phyloP scores from a whole-genome alignment of 169 alveolate genomes.

The Amoebophrya sp. region DNA sequence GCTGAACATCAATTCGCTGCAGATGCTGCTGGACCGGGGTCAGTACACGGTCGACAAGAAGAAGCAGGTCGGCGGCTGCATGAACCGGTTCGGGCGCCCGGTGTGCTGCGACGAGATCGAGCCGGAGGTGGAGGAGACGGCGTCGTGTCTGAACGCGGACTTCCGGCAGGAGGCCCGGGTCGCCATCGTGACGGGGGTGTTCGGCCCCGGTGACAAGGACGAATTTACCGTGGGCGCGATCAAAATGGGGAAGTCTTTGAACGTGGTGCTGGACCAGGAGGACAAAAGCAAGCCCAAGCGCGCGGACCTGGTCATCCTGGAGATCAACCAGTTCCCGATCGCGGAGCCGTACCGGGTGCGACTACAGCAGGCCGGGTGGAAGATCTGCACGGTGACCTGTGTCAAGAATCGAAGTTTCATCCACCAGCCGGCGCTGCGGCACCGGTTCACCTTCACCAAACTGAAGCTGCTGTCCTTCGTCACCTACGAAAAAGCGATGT shows the following conservation, averaged over 20 bases:
- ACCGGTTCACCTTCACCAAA: neutral
- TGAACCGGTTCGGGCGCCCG: neutral
- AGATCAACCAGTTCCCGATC: neutral
- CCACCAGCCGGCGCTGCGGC: slow-evolving; percentile 23
- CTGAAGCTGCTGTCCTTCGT: slow-evolving; percentile 2
- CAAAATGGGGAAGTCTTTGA: neutral
- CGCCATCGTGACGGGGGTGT: neutral
- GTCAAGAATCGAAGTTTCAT: neutral
- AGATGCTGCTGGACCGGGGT: neutral
- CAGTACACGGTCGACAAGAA: neutral
- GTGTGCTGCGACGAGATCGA: slow-evolving; percentile 24
- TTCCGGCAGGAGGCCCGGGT: neutral
- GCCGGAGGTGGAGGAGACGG: neutral
- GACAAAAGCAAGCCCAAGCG: neutral
- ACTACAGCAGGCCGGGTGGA: neutral
- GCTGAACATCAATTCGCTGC: slow-evolving; percentile 6
- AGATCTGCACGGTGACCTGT: neutral
- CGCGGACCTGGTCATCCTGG: neutral
- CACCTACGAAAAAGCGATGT: neutral
- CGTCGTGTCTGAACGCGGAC: neutral
- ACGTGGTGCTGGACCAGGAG: neutral
- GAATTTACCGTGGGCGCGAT: neutral
- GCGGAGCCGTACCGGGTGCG: neutral
- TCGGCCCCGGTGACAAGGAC: neutral
- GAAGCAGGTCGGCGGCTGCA: neutral